A percentile compares a stretch with the other conserved stretches of the same genome.
phyloP scores from a whole-genome alignment of 2,329 filamentous ascomycete genomes.

The Verticillium nonalfalfae region DNA sequence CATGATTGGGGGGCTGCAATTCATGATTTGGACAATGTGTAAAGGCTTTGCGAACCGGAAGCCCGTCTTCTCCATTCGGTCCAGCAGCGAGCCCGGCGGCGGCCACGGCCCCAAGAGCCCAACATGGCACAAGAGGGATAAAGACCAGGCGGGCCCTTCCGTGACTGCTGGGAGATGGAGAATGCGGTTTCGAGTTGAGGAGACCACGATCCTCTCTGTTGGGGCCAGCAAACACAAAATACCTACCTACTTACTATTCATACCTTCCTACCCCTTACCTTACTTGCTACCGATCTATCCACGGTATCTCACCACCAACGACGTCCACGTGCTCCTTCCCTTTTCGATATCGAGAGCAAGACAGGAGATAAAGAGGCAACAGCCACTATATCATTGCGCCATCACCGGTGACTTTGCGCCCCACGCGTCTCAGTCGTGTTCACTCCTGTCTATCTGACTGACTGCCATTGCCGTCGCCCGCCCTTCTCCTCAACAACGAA shows the following conservation, averaged over 20 bases:
- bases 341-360: not conserved
- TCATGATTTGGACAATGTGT: conserved; percentile 1
- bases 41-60: not conserved
- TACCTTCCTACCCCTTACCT: not conserved
- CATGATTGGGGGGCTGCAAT: conserved; percentile 2
- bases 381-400: not conserved
- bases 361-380: not conserved
- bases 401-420: not conserved
- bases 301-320: not conserved
- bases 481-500: not conserved
- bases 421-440: not conserved
- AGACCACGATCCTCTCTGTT: not conserved
- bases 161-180: not conserved
- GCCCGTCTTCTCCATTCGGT: not conserved
- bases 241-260: not conserved
- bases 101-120: not conserved
- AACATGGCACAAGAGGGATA: not conserved
- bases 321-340: not conserved
- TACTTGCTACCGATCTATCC: too few relatives aligned
- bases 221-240: not conserved
- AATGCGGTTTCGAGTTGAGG: not conserved
- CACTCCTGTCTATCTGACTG: not conserved
- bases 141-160: not conserved
- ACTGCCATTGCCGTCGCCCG: not conserved
- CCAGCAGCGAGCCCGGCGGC: not conserved